A percentile compares a stretch with the other conserved stretches of the same genome.
Evolutionary conservation across 1,139 yeast genomes (phyloP).

Genomic region (Suhomyces bokatorum): DNA sequence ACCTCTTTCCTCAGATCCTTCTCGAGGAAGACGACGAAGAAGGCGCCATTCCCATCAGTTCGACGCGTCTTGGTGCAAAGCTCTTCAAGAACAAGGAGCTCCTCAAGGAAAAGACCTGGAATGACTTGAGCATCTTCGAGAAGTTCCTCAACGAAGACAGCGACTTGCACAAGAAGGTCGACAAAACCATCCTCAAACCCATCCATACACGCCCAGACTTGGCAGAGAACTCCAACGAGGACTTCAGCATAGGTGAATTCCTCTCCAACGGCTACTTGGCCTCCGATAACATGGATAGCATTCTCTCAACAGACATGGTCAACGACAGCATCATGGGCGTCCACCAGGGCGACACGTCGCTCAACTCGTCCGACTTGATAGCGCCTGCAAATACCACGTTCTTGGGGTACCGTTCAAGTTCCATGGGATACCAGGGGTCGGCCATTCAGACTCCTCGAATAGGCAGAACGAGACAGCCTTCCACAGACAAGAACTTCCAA

Average conservation of each 20-base stretch:
- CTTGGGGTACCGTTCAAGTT: conserved; percentile 22
- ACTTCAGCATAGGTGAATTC: conserved; percentile 32
- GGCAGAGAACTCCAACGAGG: conserved; percentile 1
- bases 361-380: conserved; percentile 32
- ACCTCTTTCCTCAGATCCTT: conserved; percentile 37
- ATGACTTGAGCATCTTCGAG: conserved; percentile 34
- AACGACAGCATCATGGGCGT: conserved; percentile 33
- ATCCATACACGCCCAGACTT: conserved; percentile 18
- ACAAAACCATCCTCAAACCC: conserved; percentile 36
- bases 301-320: conserved; percentile 22
- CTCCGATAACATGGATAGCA: conserved; percentile 14
- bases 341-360: conserved; percentile 32
- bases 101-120: conserved; percentile 38
- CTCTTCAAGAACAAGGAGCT: conserved; percentile 36
- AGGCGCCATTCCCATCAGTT: conserved; percentile 38
- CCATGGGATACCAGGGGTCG: conserved; percentile 15
- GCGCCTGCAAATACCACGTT: conserved; percentile 34
- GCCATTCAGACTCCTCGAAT: conserved; percentile 41
- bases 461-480: conserved; percentile 39
- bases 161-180: conserved; percentile 23
- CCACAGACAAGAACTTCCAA: conserved; percentile 43
- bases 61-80: conserved; percentile 42
- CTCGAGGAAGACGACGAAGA: conserved; percentile 46
- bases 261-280: conserved; percentile 38
- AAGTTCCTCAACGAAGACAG: conserved; percentile 29